Base-by-base conservation (phyloP, 768 basidiomycete species). In the Fibroporia radiculosa region DNA sequence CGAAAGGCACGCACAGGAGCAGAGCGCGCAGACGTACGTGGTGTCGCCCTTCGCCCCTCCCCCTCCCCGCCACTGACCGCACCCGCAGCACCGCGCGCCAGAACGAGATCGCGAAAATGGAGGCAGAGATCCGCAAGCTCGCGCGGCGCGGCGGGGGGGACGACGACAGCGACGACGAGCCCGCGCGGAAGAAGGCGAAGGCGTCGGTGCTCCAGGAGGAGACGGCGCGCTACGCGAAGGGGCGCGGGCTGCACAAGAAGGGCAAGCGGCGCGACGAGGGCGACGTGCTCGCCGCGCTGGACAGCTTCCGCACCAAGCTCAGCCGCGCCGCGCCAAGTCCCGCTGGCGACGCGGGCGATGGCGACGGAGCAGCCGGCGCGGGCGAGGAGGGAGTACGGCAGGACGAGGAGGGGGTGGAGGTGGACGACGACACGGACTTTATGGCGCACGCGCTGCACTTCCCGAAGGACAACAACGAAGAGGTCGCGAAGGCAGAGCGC, bases 21-120 rank as follows among this genome's bases (percentile, higher is more conserved):
- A 84, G 69, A 68, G 35, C 77, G 74, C 87, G 89, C 52, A 32
- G 72, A 20, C 39, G 29, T 42, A 33, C 40, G 28, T 36, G n/a
- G 25, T 8, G 12, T 22, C 6, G 16, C 19, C n/a, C n/a, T n/a
- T n/a, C n/a, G n/a, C n/a, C n/a, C n/a, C n/a, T n/a, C n/a, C n/a
- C n/a, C n/a, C n/a, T n/a, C n/a, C n/a, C 40, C 57, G 20, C 48
- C 25, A 6, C 36, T 37, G 24, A 26, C 19, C 44, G 18, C n/a
- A 39, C 23, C 27, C 36, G 3, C 47, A 91, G 84, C 42, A 71
- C 72, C 26, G 64, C 74, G 10, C 84, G 86, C 18, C 77, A 82
- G 56, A 70, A 78, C 6, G 82, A 92, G 60, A 88, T 96, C 40
- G 82, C 81, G 53, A 82, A 76, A 55, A 88, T 97, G 81, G 90